Base-by-base conservation (phyloP, 2,329 filamentous ascomycete genomes). In the Fusarium papillatum region DNA sequence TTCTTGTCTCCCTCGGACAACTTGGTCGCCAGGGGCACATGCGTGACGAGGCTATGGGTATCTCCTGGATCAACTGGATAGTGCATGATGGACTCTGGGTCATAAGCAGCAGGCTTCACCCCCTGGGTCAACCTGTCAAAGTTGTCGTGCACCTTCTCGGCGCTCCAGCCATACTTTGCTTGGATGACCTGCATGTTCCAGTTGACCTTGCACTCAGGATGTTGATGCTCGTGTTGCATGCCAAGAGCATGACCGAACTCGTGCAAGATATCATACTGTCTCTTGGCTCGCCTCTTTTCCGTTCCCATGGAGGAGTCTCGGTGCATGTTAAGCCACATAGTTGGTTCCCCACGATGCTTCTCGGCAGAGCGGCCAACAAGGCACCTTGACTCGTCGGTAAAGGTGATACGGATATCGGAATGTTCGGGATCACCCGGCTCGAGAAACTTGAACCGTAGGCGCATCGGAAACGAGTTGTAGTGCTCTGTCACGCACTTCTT, bases 161-260 rank as follows among this genome's bases (percentile, higher is more conserved):
- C 53, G 53, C 53, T 57, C 53, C 53, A 57, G 13, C 53, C 53
- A 57, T 34, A 34, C 53, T 57, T 57, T 36, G 53, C 53, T 14
- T 57, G 53, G 53, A 57, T 31, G 7, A 57, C 53, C 53, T 57
- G 53, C 53, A 57, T 57, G 7, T 57, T 57, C 60, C 60, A 63
- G 26, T 43, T 26, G 19, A 48, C 43, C 19, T 31, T 14, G 16
- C 66, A 68, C 7, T 39, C 39, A 2, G 70, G 70, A 4, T 41
- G 64, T 29, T 61, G 39, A 16, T 72, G 70, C 50, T 72, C 70
- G 5, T 72, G 70, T n/a, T 43, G n/a, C 29, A 46, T 60, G 4
- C 67, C 70, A 8, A 72, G 59, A 4, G 67, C 70, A 36, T 72
- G 70, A 3, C 70, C 70, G n/a, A 72, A 70, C 64, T 72, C 70